Conservation (phyloP, 2,329 filamentous ascomycete genomes). For the Xylariaceae sp. region DNA sequence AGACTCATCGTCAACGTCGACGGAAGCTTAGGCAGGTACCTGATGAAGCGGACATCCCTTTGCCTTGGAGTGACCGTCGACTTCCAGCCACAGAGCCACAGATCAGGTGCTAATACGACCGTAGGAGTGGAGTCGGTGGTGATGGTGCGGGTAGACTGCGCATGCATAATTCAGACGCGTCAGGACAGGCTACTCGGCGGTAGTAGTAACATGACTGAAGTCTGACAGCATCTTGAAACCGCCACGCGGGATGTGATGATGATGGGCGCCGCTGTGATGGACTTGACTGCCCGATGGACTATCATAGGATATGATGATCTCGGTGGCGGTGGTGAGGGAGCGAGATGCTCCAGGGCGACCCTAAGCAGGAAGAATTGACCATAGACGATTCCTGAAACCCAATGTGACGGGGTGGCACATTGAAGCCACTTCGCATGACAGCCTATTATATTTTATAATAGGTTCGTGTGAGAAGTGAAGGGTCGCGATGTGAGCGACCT, state of each 20-base stretch:
- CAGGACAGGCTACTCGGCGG: neutral
- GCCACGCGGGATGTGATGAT: neutral
- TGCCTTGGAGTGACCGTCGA: no score
- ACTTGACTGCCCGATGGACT: neutral
- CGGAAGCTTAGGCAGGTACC: no score
- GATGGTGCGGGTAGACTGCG: no score
- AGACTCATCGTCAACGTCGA: no score
- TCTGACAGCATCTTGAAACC: neutral
- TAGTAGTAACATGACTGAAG: neutral
- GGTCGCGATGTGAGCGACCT: slow-evolving; percentile 10
- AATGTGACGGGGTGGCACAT: neutral
- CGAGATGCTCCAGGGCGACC: neutral
- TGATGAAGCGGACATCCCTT: no score
- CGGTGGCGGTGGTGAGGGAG: neutral
- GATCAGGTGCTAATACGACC: no score
- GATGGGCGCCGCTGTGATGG: neutral
- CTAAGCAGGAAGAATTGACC: neutral
- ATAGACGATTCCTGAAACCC: neutral
- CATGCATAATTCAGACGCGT: no score
- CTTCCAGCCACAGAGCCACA: no score
- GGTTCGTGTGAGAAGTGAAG: slow-evolving; percentile 1
- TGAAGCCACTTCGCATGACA: neutral
- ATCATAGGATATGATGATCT: neutral
- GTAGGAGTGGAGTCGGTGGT: no score
- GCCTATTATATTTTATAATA: neutral